phyloP scores from a whole-genome alignment of 352 stramenopile species.

The Peronospora tabacina region DNA sequence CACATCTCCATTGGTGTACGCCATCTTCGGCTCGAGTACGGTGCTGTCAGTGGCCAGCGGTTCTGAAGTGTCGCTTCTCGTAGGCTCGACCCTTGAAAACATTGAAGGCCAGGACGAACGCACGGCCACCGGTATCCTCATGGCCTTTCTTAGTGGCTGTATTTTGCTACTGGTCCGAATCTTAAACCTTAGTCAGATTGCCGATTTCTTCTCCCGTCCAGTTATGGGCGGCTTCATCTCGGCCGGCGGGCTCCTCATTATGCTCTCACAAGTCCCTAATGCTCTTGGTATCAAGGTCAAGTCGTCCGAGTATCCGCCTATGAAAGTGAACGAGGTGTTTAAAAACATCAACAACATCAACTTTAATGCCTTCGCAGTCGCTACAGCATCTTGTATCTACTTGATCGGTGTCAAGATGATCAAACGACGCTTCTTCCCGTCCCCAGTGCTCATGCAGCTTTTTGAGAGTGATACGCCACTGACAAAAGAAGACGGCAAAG shows the following conservation, averaged over 20 bases:
- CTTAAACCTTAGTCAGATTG: constrained; percentile 13
- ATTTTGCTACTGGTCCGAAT: constrained; percentile 12
- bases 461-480: constrained; percentile 9
- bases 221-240: constrained; percentile 20
- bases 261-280: constrained; percentile 16
- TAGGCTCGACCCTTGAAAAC: constrained; percentile 9
- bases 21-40: constrained; percentile 19
- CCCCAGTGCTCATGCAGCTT: constrained; percentile 10
- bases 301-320: constrained; percentile 13
- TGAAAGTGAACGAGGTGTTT: constrained; percentile 12
- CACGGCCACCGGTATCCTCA: constrained; percentile 8
- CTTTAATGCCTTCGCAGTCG: constrained; percentile 12
- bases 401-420: constrained; percentile 11
- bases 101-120: constrained; percentile 16
- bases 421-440: constrained; percentile 13
- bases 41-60: constrained; percentile 13
- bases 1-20: constrained; percentile 11
- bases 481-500: constrained; percentile 6
- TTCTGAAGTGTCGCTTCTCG: constrained; percentile 15
- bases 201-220: constrained; percentile 17
- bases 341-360: constrained; percentile 10
- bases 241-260: constrained; percentile 13
- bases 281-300: constrained; percentile 15
- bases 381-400: constrained; percentile 6
- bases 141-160: constrained; percentile 14